These are phyloP conservation scores for Circinella minor DNA, from an alignment of 371 early-diverging fungal genomes.

Conservation along the genomic window DNA sequence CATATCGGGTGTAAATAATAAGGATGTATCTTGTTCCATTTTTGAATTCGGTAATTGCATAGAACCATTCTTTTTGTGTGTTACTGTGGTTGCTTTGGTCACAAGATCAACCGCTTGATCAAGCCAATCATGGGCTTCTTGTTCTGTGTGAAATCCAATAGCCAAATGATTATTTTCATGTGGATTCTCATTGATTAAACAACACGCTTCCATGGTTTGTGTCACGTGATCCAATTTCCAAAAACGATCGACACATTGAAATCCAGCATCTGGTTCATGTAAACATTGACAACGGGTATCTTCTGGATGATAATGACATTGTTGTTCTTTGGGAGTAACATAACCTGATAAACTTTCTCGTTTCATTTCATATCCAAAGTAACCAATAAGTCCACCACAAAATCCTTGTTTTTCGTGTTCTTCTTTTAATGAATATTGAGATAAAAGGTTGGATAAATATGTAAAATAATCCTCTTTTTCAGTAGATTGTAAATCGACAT, in stretches of 20 bases:
- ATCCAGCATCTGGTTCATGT: constrained; percentile 79
- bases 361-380: constrained; percentile 95
- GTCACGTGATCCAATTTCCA: constrained; percentile 75
- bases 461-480: constrained; percentile 36
- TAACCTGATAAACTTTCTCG: constrained; percentile 73
- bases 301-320: constrained; percentile 29
- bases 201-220: constrained; percentile 48
- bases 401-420: constrained; percentile 39
- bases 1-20: constrained; percentile 54
- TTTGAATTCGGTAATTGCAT: too few relatives aligned
- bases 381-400: constrained; percentile 86
- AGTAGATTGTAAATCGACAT: neutral
- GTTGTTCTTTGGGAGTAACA: constrained; percentile 43
- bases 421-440: neutral
- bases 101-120: constrained; percentile 17
- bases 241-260: constrained; percentile 82
- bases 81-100: neutral
- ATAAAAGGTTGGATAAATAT: constrained; percentile 31
- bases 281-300: constrained; percentile 42
- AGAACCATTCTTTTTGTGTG: neutral
- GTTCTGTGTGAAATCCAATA: constrained; percentile 19
- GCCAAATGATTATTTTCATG: neutral
- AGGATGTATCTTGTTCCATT: neutral
- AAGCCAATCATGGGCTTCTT: constrained; percentile 33
- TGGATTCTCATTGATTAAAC: constrained; percentile 36